Conservation (phyloP, 768 basidiomycete genomes). For the Boletus patriciae region DNA sequence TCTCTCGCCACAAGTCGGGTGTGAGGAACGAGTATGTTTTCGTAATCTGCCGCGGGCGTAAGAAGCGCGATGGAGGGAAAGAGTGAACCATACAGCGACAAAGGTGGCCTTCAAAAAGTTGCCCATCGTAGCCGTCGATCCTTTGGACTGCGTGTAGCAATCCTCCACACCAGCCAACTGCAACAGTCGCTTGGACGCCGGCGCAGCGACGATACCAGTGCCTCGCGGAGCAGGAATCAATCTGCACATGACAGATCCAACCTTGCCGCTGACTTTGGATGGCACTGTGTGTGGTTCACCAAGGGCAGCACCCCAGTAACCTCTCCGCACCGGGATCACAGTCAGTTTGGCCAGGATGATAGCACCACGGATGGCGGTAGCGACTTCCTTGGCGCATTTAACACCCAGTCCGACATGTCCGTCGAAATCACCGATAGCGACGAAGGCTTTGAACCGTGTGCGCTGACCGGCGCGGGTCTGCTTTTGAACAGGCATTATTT, state of each 20-base stretch:
- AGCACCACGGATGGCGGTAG: conserved; percentile 98
- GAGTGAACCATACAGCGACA: conserved; percentile 62
- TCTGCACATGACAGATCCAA: conserved; percentile 98
- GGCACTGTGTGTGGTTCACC: conserved; percentile 99
- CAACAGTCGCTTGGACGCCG: conserved; percentile 92
- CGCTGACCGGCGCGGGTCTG: conserved; percentile 99
- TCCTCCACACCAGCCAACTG: conserved; percentile 98
- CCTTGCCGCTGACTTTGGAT: conserved; percentile 97
- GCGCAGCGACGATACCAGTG: conserved; percentile 99
- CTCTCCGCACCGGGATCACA: conserved; percentile 96
- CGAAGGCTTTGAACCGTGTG: conserved; percentile 99
- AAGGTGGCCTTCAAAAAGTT: conserved; percentile 99
- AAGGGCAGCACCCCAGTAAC: conserved; percentile 99
- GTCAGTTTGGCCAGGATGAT: conserved; percentile 99
- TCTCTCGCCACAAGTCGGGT: conserved; percentile 96
- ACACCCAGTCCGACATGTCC: conserved; percentile 99
- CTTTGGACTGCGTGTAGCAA: conserved; percentile 96
- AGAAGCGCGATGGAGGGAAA: not conserved
- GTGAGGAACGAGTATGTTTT: conserved; percentile 99
- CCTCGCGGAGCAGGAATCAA: conserved; percentile 98
- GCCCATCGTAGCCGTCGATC: conserved; percentile 97
- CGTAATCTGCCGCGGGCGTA: conserved; percentile 63
- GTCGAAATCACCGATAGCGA: conserved; percentile 98
- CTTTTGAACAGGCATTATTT: conserved; percentile 99
- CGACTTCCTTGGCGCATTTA: conserved; percentile 99